phyloP scores from a whole-genome alignment of 768 basidiomycete species.

The Tephrocybe sp. region DNA sequence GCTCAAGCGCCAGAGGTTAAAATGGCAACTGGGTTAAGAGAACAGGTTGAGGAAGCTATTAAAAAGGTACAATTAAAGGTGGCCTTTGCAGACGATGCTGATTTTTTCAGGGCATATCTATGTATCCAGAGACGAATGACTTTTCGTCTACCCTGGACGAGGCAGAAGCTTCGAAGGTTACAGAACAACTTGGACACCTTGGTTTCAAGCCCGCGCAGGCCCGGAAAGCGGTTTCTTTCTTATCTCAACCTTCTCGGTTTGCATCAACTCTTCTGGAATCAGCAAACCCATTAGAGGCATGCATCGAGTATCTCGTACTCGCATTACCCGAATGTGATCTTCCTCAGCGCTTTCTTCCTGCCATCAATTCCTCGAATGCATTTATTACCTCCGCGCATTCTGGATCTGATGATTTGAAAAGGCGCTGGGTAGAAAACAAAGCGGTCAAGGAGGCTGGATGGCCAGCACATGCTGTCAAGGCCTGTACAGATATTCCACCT shows the following conservation, averaged over 20 bases:
- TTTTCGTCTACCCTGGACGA: conserved; percentile 33
- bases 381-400: conserved; percentile 67
- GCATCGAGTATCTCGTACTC: conserved; percentile 81
- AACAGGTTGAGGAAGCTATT: conserved; percentile 77
- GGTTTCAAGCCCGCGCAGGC: conserved; percentile 64
- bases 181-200: conserved; percentile 54
- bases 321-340: conserved; percentile 87
- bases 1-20: conserved; percentile 67
- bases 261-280: conserved; percentile 57
- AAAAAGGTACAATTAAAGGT: conserved; percentile 52
- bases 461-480: conserved; percentile 67
- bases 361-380: conserved; percentile 62
- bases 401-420: conserved; percentile 60
- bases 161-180: conserved; percentile 41
- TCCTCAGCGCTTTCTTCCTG: conserved; percentile 66
- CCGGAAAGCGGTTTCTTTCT: conserved; percentile 49
- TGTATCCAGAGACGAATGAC: conserved; percentile 49
- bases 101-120: conserved; percentile 35
- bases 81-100: neutral
- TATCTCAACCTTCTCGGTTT: conserved; percentile 56
- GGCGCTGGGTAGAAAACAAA: conserved; percentile 78
- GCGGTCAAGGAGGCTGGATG: conserved; percentile 83
- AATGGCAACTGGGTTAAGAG: conserved; percentile 76
- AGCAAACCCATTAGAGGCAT: conserved; percentile 67
- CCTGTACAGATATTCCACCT: conserved; percentile 37